Evolutionary conservation across 2,329 filamentous ascomycete species (phyloP), one percentile per base, ranked within the genome.

Genomic region (Calonectria hongkongensis): DNA sequence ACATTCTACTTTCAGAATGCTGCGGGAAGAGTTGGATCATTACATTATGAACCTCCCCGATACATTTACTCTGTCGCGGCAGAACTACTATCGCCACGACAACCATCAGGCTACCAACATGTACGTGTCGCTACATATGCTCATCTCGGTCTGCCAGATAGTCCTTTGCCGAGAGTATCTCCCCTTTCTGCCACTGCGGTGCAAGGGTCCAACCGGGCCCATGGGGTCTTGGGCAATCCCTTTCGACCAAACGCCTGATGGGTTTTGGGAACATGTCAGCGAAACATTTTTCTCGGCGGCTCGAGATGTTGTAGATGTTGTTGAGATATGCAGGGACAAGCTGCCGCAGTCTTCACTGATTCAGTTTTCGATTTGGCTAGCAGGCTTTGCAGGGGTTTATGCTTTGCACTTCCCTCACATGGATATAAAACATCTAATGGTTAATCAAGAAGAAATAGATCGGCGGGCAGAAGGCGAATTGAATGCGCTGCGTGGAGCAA

Each of bases 321-420:
- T 93, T 18, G 87, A 89, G 16, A 90, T 91, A 4, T 92, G 91
- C 78, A 87, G 90, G 67, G 88, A 90, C 68, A 90, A 89, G 68
- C 84, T 94, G 2, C 90, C 92, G 1, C 90, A 94, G 81, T 94
- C 93, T 1, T 92, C 92, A 0, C 88, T 94, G 41, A 88, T 92
- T 4, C 88, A 91, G 4, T 94, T 94, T 78, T 89, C 92, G 2
- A 87, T 93, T 47, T 95, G 92, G 86, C 90, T 89, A 13, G 92
- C 92, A 0, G 89, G 90, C 0, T 93, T 94, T 77, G 87, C 91
- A 18, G 91, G 91, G 41, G 86, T 94, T 2, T 95, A 94, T 80
- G 90, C 90, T 13, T 86, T 88, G 54, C 90, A 92, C 78, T 95
- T 94, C 70, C 91, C 92, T 0, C 88, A 90, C 70, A 94, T 95